phyloP scores from a whole-genome alignment of 2,329 filamentous ascomycete species.

The Colletotrichum lupini region DNA sequence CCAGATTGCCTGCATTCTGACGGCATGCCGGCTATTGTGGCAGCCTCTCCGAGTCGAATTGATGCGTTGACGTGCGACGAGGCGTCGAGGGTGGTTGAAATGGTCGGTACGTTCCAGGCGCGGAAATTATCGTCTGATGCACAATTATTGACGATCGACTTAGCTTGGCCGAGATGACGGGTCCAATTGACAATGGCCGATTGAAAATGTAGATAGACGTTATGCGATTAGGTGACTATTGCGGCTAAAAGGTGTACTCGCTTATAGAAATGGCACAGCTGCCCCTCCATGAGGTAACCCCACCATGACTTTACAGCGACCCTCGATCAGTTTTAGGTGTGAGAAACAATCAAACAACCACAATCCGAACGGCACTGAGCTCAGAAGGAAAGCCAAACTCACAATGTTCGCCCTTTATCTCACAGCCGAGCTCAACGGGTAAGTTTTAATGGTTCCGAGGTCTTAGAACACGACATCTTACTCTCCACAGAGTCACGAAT shows the following conservation, averaged over 20 bases:
- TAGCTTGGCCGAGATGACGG: constrained; percentile 9
- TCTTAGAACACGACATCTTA: neutral
- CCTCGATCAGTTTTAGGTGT: neutral
- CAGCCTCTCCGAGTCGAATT: constrained; percentile 28
- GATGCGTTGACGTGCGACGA: neutral
- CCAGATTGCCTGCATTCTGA: constrained; percentile 75
- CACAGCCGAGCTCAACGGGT: constrained; percentile 78
- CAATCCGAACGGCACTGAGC: neutral
- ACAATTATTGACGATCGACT: neutral
- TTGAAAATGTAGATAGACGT: neutral
- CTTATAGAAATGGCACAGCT: constrained; percentile 28
- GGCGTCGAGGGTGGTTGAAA: neutral
- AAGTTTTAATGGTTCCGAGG: constrained; percentile 39
- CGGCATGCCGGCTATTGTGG: constrained; percentile 44
- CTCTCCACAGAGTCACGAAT: constrained; percentile 79
- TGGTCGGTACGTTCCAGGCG: constrained; percentile 1
- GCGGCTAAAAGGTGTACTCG: neutral
- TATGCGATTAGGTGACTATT: neutral
- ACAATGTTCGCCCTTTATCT: constrained; percentile 74
- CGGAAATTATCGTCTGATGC: constrained; percentile 25
- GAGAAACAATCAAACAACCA: neutral
- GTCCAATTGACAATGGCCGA: constrained; percentile 10
- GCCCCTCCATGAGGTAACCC: constrained; percentile 29
- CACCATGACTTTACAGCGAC: constrained; percentile 21
- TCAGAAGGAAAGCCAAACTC: neutral